phyloP scores from a whole-genome alignment of 441 rosid genomes.

The Corymbia citriodora region DNA sequence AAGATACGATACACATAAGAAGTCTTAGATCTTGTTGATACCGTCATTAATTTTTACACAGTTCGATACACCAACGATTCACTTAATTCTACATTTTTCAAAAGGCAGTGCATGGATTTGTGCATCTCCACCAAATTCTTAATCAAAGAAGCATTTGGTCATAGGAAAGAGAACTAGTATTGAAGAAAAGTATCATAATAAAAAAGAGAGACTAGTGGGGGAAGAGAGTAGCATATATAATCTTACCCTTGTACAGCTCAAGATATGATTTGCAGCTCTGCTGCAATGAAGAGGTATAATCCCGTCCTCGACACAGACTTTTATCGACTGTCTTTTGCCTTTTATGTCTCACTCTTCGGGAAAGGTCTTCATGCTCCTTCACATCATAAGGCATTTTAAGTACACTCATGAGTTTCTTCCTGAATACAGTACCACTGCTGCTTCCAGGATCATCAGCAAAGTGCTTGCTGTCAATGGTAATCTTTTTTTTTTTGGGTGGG shows the following conservation, averaged over 20 bases:
- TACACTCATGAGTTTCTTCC: constrained; percentile 27
- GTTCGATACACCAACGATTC: neutral
- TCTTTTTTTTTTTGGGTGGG: neutral
- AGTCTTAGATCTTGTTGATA: neutral
- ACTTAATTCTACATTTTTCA: neutral
- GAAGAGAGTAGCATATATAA: neutral
- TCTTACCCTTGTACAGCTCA: constrained; percentile 33
- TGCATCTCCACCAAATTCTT: neutral
- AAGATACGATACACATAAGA: neutral
- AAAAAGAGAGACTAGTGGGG: neutral
- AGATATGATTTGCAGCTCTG: constrained; percentile 30
- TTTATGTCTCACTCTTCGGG: neutral
- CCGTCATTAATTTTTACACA: neutral
- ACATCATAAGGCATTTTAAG: constrained; percentile 41
- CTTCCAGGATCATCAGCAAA: neutral
- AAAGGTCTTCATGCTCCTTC: constrained; percentile 25
- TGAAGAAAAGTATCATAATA: neutral
- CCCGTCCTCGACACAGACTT: constrained; percentile 29
- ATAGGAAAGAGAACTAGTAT: neutral
- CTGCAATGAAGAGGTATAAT: neutral
- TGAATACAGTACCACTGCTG: constrained; percentile 16
- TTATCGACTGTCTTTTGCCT: constrained; percentile 15
- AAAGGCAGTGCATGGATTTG: neutral
- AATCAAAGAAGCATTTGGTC: neutral
- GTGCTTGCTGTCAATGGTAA: neutral